These are phyloP conservation scores for Tulasnella sp. DNA, from an alignment of 768 basidiomycete genomes.

Conservation along the genomic window DNA sequence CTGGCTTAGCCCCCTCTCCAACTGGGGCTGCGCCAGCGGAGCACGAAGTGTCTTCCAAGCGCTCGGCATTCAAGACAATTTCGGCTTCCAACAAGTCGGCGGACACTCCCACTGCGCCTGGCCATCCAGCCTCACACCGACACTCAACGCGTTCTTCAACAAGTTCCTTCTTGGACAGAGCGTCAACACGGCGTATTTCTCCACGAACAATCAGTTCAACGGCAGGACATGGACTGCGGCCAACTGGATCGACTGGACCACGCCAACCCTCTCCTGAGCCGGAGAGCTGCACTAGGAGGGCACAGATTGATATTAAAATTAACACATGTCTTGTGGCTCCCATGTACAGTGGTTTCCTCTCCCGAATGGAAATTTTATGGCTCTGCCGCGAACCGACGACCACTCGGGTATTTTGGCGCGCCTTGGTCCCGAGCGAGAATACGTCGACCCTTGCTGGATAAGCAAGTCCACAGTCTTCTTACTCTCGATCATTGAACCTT, in stretches of 20 bases:
- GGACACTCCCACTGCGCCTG: constrained; percentile 50
- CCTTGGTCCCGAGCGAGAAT: neutral
- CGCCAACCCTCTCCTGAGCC: constrained; percentile 36
- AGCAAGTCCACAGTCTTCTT: too few relatives aligned
- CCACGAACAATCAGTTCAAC: constrained; percentile 37
- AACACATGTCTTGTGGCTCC: neutral
- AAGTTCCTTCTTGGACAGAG: constrained; percentile 46
- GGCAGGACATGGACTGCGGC: constrained; percentile 23
- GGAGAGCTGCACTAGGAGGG: neutral
- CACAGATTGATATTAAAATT: too few relatives aligned
- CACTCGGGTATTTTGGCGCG: neutral
- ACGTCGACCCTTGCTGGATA: too few relatives aligned
- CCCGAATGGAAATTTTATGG: neutral
- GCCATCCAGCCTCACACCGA: constrained; percentile 40
- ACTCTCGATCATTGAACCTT: too few relatives aligned
- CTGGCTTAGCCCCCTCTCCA: constrained; percentile 49
- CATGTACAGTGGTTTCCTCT: neutral
- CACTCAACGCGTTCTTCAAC: constrained; percentile 48
- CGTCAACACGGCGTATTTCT: constrained; percentile 38
- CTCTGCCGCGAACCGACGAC: neutral
- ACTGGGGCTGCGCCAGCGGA: constrained; percentile 46
- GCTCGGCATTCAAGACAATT: constrained; percentile 39
- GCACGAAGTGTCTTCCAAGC: constrained; percentile 43
- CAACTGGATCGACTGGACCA: constrained; percentile 45
- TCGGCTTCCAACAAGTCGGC: constrained; percentile 50